Percentiles rank a stretch among this genome's conserved stretches.
These are phyloP conservation scores for Sphaceloma murrayae DNA, from an alignment of 2,329 filamentous ascomycete genomes.

Conservation along the genomic window DNA sequence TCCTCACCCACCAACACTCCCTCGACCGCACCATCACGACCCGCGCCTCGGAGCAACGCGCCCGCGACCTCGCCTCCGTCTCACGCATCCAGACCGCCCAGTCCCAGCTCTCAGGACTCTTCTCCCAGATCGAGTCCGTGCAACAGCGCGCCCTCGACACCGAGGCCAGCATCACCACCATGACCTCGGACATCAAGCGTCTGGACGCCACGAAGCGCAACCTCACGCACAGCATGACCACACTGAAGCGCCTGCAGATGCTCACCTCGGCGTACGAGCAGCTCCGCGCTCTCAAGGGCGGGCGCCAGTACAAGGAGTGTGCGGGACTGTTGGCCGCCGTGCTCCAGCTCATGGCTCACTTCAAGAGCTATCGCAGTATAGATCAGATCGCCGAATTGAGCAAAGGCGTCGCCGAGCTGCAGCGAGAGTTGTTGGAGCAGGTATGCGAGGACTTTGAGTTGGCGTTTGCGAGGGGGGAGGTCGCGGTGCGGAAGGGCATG, in stretches of 20 bases:
- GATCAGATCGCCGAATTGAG: conserved; percentile 94
- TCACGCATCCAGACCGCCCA: conserved; percentile 87
- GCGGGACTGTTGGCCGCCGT: conserved; percentile 89
- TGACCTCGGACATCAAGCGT: conserved; percentile 98
- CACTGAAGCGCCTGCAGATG: conserved; percentile 95
- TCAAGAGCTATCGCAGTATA: conserved; percentile 95
- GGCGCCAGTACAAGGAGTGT: conserved; percentile 88
- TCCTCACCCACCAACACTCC: conserved; percentile 69
- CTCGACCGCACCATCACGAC: conserved; percentile 67
- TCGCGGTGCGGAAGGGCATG: conserved; percentile 57
- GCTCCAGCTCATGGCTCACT: conserved; percentile 94
- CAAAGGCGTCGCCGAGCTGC: conserved; percentile 84
- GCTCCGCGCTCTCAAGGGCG: conserved; percentile 69
- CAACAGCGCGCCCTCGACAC: conserved; percentile 82
- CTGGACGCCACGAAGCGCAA: conserved; percentile 95
- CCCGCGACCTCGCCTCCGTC: conserved; percentile 77
- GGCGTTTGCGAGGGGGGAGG: conserved; percentile 81
- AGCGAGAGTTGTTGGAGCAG: conserved; percentile 86
- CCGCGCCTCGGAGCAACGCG: conserved; percentile 66
- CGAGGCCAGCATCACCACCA: conserved; percentile 90
- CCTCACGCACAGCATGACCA: conserved; percentile 93
- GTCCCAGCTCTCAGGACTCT: conserved; percentile 77
- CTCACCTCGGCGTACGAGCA: conserved; percentile 98
- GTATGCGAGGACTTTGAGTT: conserved; percentile 99
- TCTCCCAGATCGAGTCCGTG: conserved; percentile 90